These are phyloP conservation scores for Ilex asprella DNA, from an alignment of 257 asterid species.

Conservation along the genomic window DNA sequence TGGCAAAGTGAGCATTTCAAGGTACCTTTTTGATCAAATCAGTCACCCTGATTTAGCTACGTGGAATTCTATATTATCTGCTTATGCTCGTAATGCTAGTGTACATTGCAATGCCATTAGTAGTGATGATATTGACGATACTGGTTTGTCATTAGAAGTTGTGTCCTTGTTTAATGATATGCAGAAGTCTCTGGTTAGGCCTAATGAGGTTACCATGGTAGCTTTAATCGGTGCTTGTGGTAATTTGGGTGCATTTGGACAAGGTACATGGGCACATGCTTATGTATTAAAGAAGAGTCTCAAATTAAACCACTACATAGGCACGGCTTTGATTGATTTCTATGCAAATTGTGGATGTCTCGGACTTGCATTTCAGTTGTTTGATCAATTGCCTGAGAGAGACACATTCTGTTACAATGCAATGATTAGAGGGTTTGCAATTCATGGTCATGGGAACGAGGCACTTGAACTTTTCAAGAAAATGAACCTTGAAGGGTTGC, in stretches of 20 bases:
- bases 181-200: conserved; percentile 42
- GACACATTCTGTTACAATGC: conserved; percentile 58
- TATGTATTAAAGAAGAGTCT: conserved; percentile 33
- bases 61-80: conserved; percentile 64
- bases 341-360: conserved; percentile 57
- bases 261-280: conserved; percentile 57
- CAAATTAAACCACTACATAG: conserved; percentile 37
- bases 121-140: conserved; percentile 13
- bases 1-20: conserved; percentile 38
- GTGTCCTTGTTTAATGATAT: conserved; percentile 45
- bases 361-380: conserved; percentile 39
- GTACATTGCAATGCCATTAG: conserved; percentile 5
- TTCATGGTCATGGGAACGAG: conserved; percentile 48
- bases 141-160: conserved; percentile 39
- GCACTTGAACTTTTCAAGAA: conserved; percentile 47
- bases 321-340: conserved; percentile 49
- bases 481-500: conserved; percentile 36
- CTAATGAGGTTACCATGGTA: conserved; percentile 53
- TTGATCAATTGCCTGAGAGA: conserved; percentile 31
- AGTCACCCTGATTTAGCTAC: conserved; percentile 57
- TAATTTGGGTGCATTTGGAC: conserved; percentile 50
- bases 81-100: conserved; percentile 40
- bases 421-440: conserved; percentile 64
- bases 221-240: conserved; percentile 55
- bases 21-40: conserved; percentile 47